Evolutionary conservation across 1,139 yeast genomes (phyloP).

Genomic region (Taphrina flavorubra): DNA sequence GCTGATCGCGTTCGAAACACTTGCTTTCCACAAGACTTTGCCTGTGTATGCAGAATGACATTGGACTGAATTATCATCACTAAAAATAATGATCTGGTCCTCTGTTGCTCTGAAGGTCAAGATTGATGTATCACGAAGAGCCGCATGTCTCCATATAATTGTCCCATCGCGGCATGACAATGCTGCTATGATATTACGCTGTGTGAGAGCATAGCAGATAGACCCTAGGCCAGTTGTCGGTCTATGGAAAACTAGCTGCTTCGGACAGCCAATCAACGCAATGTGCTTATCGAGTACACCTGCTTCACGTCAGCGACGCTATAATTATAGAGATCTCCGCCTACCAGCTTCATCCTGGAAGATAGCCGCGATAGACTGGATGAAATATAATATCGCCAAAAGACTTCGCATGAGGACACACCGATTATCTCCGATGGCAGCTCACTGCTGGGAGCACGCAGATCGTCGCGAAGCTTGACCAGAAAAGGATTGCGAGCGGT

Average conservation of each 20-base stretch:
- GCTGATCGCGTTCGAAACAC: neutral
- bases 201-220: slow-evolving; percentile 30
- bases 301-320: neutral
- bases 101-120: slow-evolving; percentile 13
- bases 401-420: neutral
- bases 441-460: too few relatives aligned
- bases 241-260: slow-evolving; percentile 22
- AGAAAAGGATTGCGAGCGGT: too few relatives aligned
- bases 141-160: slow-evolving; percentile 39
- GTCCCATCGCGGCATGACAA: slow-evolving; percentile 29
- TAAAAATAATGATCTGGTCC: slow-evolving; percentile 5
- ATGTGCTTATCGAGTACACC: slow-evolving; percentile 35
- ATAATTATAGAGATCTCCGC: neutral
- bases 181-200: slow-evolving; percentile 38
- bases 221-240: slow-evolving; percentile 32
- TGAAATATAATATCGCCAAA: neutral
- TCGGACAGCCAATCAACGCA: slow-evolving; percentile 37
- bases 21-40: neutral
- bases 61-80: slow-evolving; percentile 1
- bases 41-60: slow-evolving; percentile 23
- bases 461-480: too few relatives aligned
- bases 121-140: neutral
- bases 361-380: neutral
- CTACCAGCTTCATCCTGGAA: slow-evolving; percentile 37
- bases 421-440: too few relatives aligned